These are phyloP conservation scores for Cucumis variabilis DNA, from an alignment of 331 rosid species.

Conservation along the genomic window DNA sequence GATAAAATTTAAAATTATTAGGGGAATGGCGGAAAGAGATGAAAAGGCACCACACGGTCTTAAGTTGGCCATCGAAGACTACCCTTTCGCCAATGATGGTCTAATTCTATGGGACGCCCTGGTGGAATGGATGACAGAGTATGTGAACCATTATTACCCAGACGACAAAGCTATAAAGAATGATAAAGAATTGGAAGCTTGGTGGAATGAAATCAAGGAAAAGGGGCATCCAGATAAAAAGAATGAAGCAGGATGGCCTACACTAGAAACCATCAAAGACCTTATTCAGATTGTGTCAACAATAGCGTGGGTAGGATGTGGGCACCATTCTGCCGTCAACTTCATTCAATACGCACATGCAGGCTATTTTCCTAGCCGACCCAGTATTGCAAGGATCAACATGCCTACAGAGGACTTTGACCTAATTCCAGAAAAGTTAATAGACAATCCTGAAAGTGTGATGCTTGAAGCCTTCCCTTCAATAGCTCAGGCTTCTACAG, in stretches of 20 bases:
- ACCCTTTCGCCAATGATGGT: conserved; percentile 40
- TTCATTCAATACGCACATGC: conserved; percentile 5
- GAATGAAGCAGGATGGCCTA: conserved; percentile 35
- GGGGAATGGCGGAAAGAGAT: conserved; percentile 35
- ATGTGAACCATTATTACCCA: conserved; percentile 29
- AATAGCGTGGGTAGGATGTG: neutral
- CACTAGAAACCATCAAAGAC: conserved; percentile 28
- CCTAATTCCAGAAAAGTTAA: neutral
- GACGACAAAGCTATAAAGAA: neutral
- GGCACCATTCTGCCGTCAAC: neutral
- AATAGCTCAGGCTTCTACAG: neutral
- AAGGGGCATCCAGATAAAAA: conserved; percentile 39
- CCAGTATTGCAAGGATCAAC: neutral
- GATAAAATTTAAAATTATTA: neutral
- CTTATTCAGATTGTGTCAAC: neutral
- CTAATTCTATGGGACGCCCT: conserved; percentile 40
- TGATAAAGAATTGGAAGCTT: conserved; percentile 38
- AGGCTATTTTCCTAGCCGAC: neutral
- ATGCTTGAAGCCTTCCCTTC: conserved; percentile 6
- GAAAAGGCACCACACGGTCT: conserved; percentile 23
- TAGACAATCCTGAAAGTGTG: neutral
- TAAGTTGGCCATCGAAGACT: conserved; percentile 36
- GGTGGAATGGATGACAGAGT: conserved; percentile 24
- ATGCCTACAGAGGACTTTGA: neutral
- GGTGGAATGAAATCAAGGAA: conserved; percentile 34